Evolutionary conservation across 805 yeast species (phyloP), one percentile per base, ranked within the genome.

Genomic region (Zygosaccharomyces gambellarensis): DNA sequence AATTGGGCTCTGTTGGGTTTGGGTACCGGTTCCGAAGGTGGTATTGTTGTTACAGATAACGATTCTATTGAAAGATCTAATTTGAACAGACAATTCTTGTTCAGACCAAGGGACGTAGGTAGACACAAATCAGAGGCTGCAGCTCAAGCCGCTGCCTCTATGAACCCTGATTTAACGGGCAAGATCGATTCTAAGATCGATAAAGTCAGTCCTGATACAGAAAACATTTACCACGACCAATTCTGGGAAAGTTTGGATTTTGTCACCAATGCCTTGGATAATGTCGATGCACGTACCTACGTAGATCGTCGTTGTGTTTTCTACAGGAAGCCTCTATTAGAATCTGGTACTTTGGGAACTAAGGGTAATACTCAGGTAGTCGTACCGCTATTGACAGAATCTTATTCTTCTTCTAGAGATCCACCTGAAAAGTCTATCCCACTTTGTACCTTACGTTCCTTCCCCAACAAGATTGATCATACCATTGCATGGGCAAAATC

Each of bases 401-500:
- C 96, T 4, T 94, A 94, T 71, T 87, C 97, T 3, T 87, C 97
- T 1, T 87, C 96, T 10, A 95, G 89, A 68, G 99, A 94, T 71
- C 99, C 99, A 39, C 99, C 99, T 34, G 99, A 94, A 74, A 90
- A 90, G 71, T 83, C 96, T 3, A 90, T 94, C 63, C 99, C 99
- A 29, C 77, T 94, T 63, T 94, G 99, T 78, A 94, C 99, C 2
- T 77, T 94, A 65, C 83, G 98, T 71, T 87, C 96, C 3, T 94
- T 94, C 84, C 99, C 99, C 49, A 87, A 90, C 71, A 92, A 92
- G 71, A 94, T 94, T 61, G 99, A 94, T 67, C 99, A 94, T 66
- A 94, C 99, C 1, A 94, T 94, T 71, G 98, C 99, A 5, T 94
- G 99, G 99, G 96, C 98, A 12, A 95, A 95, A 72, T 83, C 90